Conservation (phyloP, 371 early-diverging fungal species). For the Mortierella sp. region DNA sequence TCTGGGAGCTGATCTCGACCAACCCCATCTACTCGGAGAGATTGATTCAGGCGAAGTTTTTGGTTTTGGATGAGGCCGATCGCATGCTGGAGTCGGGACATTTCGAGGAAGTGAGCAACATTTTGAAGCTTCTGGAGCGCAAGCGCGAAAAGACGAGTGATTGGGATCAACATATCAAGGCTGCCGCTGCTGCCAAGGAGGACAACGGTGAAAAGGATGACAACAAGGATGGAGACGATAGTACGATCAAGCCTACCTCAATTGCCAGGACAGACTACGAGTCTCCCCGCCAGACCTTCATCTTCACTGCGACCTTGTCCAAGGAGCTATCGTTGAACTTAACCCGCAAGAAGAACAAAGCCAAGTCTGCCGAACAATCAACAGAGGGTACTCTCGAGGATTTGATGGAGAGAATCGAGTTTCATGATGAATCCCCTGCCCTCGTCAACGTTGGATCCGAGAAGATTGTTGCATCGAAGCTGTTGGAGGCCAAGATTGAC, state of each 20-base stretch:
- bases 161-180: slow-evolving; percentile 40
- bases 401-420: slow-evolving; percentile 79
- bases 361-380: slow-evolving; percentile 39
- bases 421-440: slow-evolving; percentile 78
- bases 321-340: slow-evolving; percentile 75
- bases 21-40: slow-evolving; percentile 67
- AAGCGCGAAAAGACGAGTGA: slow-evolving; percentile 63
- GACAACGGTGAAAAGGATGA: slow-evolving; percentile 26
- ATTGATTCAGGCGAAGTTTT: slow-evolving; percentile 67
- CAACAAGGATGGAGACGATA: background rate
- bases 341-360: slow-evolving; percentile 63
- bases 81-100: slow-evolving; percentile 95
- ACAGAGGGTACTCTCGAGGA: slow-evolving; percentile 64
- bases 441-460: slow-evolving; percentile 80
- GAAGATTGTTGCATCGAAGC: slow-evolving; percentile 72
- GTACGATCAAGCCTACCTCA: slow-evolving; percentile 16
- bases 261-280: slow-evolving; percentile 37
- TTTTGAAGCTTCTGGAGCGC: slow-evolving; percentile 70
- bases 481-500: slow-evolving; percentile 88
- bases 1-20: slow-evolving; percentile 90
- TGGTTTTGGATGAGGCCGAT: slow-evolving; percentile 99
- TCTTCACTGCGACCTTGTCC: slow-evolving; percentile 96
- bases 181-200: slow-evolving; percentile 43
- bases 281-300: slow-evolving; percentile 84
- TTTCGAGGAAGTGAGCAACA: slow-evolving; percentile 81